Conservation (phyloP, 257 asterid genomes). For the Craterostigma plantagineum region DNA sequence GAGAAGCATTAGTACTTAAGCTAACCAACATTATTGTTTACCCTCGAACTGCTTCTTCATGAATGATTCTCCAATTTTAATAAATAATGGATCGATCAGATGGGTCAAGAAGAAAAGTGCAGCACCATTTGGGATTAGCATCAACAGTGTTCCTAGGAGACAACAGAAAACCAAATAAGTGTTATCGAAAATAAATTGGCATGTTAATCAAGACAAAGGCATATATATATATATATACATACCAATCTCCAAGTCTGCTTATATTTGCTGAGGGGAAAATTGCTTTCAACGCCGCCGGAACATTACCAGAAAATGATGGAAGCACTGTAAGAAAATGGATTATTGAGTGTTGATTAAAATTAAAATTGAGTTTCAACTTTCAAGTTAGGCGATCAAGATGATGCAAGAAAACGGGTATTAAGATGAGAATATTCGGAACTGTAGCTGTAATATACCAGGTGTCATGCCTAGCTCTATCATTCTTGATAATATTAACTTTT, state of each 20-base stretch:
- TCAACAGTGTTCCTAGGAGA: constrained; percentile 65
- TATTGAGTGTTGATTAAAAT: constrained; percentile 5
- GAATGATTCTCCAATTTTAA: constrained; percentile 81
- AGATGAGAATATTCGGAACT: not conserved
- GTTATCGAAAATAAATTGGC: constrained; percentile 3
- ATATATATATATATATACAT: constrained; percentile 15
- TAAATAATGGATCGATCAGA: constrained; percentile 83
- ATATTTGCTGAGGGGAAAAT: constrained; percentile 73
- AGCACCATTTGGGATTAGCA: constrained; percentile 76
- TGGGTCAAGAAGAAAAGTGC: constrained; percentile 90
- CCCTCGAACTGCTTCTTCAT: constrained; percentile 60
- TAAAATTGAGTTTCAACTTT: not conserved
- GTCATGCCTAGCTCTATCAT: constrained; percentile 92
- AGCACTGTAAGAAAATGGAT: constrained; percentile 37
- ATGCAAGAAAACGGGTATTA: not conserved
- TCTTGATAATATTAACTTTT: constrained; percentile 67
- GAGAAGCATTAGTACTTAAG: not conserved
- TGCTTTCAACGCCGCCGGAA: constrained; percentile 75
- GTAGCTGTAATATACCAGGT: constrained; percentile 49
- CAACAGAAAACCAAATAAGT: not conserved
- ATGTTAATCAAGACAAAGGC: constrained; percentile 5
- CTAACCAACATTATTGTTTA: constrained; percentile 8
- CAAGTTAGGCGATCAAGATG: not conserved
- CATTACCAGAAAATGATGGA: constrained; percentile 97
- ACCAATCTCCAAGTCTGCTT: constrained; percentile 91